A percentile compares a stretch with the other conserved stretches of the same genome.
Evolutionary conservation across 306 rosid genomes (phyloP).

Genomic region (Rubus parviflorus): DNA sequence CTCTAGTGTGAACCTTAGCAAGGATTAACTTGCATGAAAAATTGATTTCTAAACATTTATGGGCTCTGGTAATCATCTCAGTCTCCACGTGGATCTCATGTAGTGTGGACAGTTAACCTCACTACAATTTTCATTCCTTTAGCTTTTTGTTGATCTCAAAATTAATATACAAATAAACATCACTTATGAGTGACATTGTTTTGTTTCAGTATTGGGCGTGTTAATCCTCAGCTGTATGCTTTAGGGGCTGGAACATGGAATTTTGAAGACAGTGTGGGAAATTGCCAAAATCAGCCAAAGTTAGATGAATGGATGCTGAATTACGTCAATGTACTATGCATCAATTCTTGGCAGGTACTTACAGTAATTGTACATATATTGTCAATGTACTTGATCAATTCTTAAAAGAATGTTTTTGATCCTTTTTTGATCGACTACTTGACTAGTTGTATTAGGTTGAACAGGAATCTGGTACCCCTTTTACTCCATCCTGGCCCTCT

Average conservation of each 20-base stretch:
- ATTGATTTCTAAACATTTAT: not conserved
- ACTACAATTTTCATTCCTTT: constrained; percentile 15
- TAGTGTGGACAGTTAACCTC: constrained; percentile 4
- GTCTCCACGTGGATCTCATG: not conserved
- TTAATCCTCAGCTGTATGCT: constrained; percentile 78
- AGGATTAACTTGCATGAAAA: not conserved
- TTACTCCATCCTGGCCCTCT: not conserved
- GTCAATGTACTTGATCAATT: not conserved
- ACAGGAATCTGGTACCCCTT: not conserved
- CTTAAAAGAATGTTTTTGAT: not conserved
- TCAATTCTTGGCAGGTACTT: constrained; percentile 94
- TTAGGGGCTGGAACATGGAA: constrained; percentile 67
- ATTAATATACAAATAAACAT: constrained; percentile 16
- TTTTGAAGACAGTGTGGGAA: constrained; percentile 36
- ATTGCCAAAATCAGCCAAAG: constrained; percentile 41
- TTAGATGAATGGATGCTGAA: constrained; percentile 66
- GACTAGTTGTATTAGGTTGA: not conserved
- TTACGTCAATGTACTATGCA: constrained; percentile 76
- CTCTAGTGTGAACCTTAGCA: not conserved
- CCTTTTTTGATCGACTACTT: not conserved
- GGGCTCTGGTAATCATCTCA: not conserved
- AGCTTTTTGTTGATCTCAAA: constrained; percentile 9
- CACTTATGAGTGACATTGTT: constrained; percentile 19
- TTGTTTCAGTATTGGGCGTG: constrained; percentile 76
- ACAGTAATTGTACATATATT: not conserved